Evolutionary conservation across 2,329 filamentous ascomycete genomes (phyloP), one percentile per base, ranked within the genome.

Genomic region (Neofusicoccum sp.): DNA sequence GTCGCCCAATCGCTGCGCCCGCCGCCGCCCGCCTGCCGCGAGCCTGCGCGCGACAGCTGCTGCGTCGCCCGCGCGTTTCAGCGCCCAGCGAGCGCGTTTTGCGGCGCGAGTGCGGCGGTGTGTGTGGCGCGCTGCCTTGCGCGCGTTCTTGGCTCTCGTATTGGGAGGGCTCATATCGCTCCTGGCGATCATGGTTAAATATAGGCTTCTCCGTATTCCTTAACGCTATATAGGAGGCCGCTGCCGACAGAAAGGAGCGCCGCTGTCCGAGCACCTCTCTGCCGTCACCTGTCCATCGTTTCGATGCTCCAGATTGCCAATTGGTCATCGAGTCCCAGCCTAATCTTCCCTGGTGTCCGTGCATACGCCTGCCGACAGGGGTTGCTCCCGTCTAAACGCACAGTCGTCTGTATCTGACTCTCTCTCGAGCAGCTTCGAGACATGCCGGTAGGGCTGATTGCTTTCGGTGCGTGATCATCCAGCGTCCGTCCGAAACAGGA

Each of bases 121-220:
- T 36, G 47, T 9, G 3, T 14, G 47, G 7, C 14, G 7, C 49
- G 34, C 34, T 5, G 34, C 20, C 16, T 40, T 26, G 2, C 3
- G 6, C 8, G 20, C 12, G 14, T 6, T 33, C 51, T 56, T 56
- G 51, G 51, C 36, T 14, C 33, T 33, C 38, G 28, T 43, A 56
- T 56, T 56, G 16, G 40, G 8, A 43, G 20, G n/a, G 9, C 26
- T 38, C 51, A 56, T 56, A 20, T 56, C 51, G 38, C 51, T 33
- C 28, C 38, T 49, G 45, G 26, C 51, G 51, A 56, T 56, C 51
- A 43, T 31, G 51, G 51, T 56, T 56, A 56, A 56, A 56, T 44
- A 43, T 56, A 56, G 14, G 38, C 51, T 56, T 56, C 51, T 58
- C 56, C 56, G 31, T 58, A 30, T 40, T 41, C 24, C 31, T 58